These are phyloP conservation scores for Eudorina sp. DNA, from an alignment of 139 green algal genomes.

Conservation along the genomic window DNA sequence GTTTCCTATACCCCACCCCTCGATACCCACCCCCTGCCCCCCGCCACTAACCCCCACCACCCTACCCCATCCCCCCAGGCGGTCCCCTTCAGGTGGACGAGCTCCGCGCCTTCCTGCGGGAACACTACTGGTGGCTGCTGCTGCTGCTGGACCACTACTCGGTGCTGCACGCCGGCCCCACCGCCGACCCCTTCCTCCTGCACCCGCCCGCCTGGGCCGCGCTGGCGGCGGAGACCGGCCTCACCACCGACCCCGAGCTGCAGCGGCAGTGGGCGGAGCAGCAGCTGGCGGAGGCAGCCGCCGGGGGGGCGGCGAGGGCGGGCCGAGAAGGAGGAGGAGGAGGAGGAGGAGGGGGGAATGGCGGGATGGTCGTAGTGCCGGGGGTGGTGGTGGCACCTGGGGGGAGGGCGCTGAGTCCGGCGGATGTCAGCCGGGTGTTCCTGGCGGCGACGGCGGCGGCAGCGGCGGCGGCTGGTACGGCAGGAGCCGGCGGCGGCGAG, in stretches of 20 bases:
- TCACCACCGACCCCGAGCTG: not conserved
- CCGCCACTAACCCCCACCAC: not conserved
- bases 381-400: slow-evolving; percentile 18
- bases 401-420: slow-evolving; percentile 55
- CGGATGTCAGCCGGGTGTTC: slow-evolving; percentile 76
- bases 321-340: not conserved
- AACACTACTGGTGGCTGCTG: slow-evolving; percentile 41
- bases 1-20: not conserved
- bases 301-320: no score
- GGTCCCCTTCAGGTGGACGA: slow-evolving; percentile 25
- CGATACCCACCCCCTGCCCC: not conserved
- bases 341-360: not conserved
- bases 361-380: slow-evolving; percentile 47
- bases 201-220: slow-evolving; percentile 61
- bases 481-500: not conserved
- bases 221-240: slow-evolving; percentile 52
- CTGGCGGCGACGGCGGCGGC: slow-evolving; percentile 41
- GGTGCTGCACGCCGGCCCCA: slow-evolving; percentile 11
- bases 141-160: slow-evolving; percentile 54
- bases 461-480: slow-evolving; percentile 23
- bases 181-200: slow-evolving; percentile 52
- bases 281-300: not conserved
- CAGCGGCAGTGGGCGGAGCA: not conserved
- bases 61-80: not conserved
- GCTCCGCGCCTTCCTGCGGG: not conserved